A percentile compares a stretch with the other conserved stretches of the same genome.
These are phyloP conservation scores for Crithidia thermophila DNA, from an alignment of 208 protist genomes.

Conservation along the genomic window DNA sequence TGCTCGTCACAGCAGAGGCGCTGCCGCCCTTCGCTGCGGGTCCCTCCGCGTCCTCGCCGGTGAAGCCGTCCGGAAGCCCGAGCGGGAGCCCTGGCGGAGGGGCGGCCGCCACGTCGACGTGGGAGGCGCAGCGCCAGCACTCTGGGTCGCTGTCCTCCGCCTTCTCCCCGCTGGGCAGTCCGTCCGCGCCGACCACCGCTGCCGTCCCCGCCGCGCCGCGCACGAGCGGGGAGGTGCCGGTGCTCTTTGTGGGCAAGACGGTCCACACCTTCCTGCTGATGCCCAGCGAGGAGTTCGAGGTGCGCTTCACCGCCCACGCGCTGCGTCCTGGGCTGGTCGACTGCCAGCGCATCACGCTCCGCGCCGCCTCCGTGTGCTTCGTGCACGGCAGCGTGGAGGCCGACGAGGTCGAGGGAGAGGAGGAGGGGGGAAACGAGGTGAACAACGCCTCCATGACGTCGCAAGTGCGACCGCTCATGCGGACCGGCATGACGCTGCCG, in stretches of 20 bases:
- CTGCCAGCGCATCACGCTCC: slow-evolving; percentile 66
- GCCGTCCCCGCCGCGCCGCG: background rate
- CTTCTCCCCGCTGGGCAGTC: background rate
- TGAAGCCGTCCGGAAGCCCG: too few species aligned
- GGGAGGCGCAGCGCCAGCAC: background rate
- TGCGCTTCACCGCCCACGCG: slow-evolving; percentile 66
- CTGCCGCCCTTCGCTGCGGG: slow-evolving; percentile 7
- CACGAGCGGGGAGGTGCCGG: slow-evolving; percentile 23
- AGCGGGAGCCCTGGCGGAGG: too few species aligned
- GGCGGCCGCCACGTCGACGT: too few species aligned
- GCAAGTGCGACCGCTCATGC: slow-evolving; percentile 22
- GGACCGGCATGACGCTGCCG: slow-evolving; percentile 29
- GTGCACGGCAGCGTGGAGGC: slow-evolving; percentile 13
- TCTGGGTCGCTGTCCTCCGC: background rate
- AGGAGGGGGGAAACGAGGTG: background rate
- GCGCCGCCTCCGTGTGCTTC: slow-evolving; percentile 42
- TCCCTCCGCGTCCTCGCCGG: background rate
- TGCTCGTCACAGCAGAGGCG: slow-evolving; percentile 64
- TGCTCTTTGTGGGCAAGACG: slow-evolving; percentile 74
- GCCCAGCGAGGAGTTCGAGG: slow-evolving; percentile 56
- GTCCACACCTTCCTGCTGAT: slow-evolving; percentile 61
- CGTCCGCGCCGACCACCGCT: background rate
- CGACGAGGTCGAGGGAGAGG: background rate
- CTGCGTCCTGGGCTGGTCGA: slow-evolving; percentile 66
- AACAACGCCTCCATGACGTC: slow-evolving; percentile 1